Base-by-base conservation (phyloP, 768 basidiomycete species). In the Mycena venus region DNA sequence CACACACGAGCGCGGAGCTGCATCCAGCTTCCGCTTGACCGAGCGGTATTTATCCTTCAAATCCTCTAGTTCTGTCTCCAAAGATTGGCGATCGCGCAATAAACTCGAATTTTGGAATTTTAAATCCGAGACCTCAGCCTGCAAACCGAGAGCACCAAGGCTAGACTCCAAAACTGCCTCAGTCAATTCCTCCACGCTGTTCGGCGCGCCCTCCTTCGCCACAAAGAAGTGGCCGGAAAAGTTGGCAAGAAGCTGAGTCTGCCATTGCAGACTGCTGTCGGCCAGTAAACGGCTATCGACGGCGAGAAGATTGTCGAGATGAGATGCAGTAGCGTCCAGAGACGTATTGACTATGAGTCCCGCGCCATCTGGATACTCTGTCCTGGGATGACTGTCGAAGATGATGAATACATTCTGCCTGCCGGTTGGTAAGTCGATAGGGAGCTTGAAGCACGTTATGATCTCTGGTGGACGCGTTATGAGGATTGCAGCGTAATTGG, bases 381-480 rank as follows among this genome's bases (percentile, higher is more conserved):
- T 87, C 14, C 93, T 87, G 7, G 91, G 87, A 78, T 93, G 93
- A 3, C 92, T 92, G 81, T 94, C 93, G 71, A 94, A 94, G 51
- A 93, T 82, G 55, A 90, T 85, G 75, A 90, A 93, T 19, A 90
- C 27, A 82, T 79, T 17, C 25, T 68, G 47, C 32, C 40, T n/a
- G 64, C 44, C 71, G 4, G 32, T 75, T 36, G 55, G 65, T 1
- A 78, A 71, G n/a, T 78, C 25, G n/a, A 76, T 76, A 17, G 80
- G 79, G 17, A 85, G 81, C 64, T 84, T 84, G 72, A 92, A 78
- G 78, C 91, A 89, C 21, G 88, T 85, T 15, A 94, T 80, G 64
- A 94, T 93, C 78, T 94, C 93, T 0, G 93, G 93, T 40, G 93
- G 92, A 25, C 92, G 91, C 0, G 93, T 94, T 72, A 94, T 90